Percentiles rank a stretch among this genome's conserved stretches.
Evolutionary conservation across 2,329 filamentous ascomycete genomes (phyloP).

Genomic region (Botrytis elliptica): DNA sequence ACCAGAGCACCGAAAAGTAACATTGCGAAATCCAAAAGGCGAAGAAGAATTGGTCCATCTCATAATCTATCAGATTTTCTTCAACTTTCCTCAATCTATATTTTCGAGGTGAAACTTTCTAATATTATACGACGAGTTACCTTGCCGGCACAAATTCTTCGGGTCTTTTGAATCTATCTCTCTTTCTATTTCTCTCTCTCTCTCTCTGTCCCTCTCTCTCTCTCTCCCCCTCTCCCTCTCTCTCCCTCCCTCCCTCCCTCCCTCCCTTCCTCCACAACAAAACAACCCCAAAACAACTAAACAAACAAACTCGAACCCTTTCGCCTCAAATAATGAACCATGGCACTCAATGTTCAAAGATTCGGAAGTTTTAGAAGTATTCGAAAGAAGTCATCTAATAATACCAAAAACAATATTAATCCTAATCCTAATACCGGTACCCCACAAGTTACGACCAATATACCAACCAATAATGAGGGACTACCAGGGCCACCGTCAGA

Average conservation of each 20-base stretch:
- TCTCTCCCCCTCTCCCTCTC: not conserved
- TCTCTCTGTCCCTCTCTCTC: not conserved
- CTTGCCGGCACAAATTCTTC: not conserved
- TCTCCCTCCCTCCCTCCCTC: not conserved
- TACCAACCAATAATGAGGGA: constrained; percentile 25
- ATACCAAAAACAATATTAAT: not conserved
- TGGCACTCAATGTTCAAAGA: constrained; percentile 6
- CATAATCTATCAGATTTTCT: not conserved
- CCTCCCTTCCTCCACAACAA: not conserved
- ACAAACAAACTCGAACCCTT: not conserved
- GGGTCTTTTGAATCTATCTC: not conserved
- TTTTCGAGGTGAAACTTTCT: not conserved
- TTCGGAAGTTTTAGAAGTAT: constrained; percentile 17
- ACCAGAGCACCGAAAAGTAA: not conserved
- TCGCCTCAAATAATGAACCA: constrained; percentile 6
- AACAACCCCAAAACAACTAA: not conserved
- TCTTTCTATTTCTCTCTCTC: too few relatives aligned
- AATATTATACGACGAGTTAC: not conserved
- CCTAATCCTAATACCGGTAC: not conserved
- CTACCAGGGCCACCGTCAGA: constrained; percentile 35
- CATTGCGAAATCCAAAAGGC: not conserved
- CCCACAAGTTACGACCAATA: constrained; percentile 16
- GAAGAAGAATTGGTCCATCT: not conserved
- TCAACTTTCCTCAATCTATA: not conserved
- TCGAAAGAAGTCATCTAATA: not conserved